Evolutionary conservation across 352 stramenopile genomes (phyloP), one percentile per base, ranked within the genome.

Genomic region (Phytophthora fragariae): DNA sequence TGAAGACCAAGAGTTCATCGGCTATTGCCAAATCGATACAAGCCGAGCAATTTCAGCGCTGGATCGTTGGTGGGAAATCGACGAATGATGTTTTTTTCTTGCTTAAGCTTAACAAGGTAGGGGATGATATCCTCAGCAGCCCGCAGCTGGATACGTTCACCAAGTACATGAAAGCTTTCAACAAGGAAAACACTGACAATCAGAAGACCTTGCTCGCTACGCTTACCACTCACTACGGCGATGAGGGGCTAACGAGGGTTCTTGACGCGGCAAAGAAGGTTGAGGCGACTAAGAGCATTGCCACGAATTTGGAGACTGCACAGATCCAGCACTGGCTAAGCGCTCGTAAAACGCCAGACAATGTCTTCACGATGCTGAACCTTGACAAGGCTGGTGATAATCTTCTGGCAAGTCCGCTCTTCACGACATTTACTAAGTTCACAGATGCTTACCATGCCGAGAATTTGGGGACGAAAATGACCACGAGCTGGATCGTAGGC

Each of bases 71-170:
- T 31, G 19, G 19, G 47, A 54, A 54, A 12, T 52, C 56, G 2
- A n/a, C 39, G 21, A 35, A 52, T 11, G 12, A 52, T 15, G 19
- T 52, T 2, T 62, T 62, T 14, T 19, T 14, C 12, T 15, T 39
- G 33, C 33, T 62, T 4, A 17, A 62, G 21, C 56, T 61, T 11
- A 35, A 47, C n/a, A 60, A 68, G 24, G 49, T 46, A 15, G 46
- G 58, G 1, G 58, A 65, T 37, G 39, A 57, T 7, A 17, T 65
- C 17, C 12, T 65, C 29, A 47, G 27, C 14, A 24, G 27, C 19
- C 46, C 24, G 24, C 24, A 27, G 24, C 24, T 27, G 24, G 24
- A 27, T 27, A 27, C 24, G 24, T 27, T 27, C 46, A 12, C 46
- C 3, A 3, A 33, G 17, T 21, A 10, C 24, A 2, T 27, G 24